Evolutionary conservation across 805 yeast genomes (phyloP).

Genomic region (Candida yuanshanica): DNA sequence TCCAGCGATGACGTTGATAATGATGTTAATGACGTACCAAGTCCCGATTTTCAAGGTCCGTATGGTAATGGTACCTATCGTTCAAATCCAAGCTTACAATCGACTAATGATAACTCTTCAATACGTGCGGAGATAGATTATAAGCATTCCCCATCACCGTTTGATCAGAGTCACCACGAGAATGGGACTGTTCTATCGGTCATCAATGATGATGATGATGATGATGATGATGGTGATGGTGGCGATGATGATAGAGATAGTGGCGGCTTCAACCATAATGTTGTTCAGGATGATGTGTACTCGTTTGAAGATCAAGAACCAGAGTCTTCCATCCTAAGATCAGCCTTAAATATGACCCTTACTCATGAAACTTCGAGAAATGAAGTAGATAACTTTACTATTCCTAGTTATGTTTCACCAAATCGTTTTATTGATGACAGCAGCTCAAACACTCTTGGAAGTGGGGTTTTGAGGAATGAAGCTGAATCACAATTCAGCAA

Average conservation of each 20-base stretch:
- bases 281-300: background rate
- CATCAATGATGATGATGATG: too few relatives aligned
- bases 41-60: background rate
- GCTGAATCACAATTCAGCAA: background rate
- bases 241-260: constrained; percentile 1
- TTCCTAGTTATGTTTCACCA: background rate
- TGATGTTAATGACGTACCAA: background rate
- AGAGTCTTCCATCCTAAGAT: background rate
- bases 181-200: background rate
- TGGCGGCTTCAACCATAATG: background rate
- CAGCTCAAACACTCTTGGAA: background rate
- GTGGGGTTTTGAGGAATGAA: background rate
- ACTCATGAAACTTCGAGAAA: background rate
- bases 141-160: constrained; percentile 1
- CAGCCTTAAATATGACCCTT: background rate
- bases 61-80: background rate
- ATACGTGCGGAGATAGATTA: constrained; percentile 8
- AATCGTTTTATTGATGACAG: background rate
- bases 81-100: background rate
- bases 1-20: constrained; percentile 12
- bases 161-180: background rate
- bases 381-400: background rate
- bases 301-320: background rate
- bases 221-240: too few relatives aligned
- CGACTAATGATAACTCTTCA: constrained; percentile 2